These are phyloP conservation scores for Phaffomyces antillensis DNA, from an alignment of 805 yeast genomes.

Conservation along the genomic window DNA sequence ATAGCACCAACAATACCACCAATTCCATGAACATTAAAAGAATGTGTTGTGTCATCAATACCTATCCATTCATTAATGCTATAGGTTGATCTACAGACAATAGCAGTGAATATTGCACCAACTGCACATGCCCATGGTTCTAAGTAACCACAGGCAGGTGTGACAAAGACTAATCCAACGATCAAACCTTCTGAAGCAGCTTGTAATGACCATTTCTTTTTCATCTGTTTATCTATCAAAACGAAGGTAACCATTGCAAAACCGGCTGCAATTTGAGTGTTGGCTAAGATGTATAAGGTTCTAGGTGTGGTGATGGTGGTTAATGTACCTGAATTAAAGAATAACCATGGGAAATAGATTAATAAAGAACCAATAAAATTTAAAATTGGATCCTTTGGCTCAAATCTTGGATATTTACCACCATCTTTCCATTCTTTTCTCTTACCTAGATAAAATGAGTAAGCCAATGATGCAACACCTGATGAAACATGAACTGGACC, in stretches of 20 bases:
- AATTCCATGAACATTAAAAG: slow-evolving; percentile 93
- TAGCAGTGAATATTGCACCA: slow-evolving; percentile 72
- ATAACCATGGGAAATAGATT: slow-evolving; percentile 93
- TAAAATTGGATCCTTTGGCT: slow-evolving; percentile 90
- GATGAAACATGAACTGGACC: slow-evolving; percentile 94
- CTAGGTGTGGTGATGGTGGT: slow-evolving; percentile 75
- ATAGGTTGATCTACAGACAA: slow-evolving; percentile 81
- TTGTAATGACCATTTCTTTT: slow-evolving; percentile 84
- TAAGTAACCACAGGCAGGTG: slow-evolving; percentile 88
- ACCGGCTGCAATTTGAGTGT: slow-evolving; percentile 83
- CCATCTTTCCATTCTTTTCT: slow-evolving; percentile 42
- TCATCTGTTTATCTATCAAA: slow-evolving; percentile 74
- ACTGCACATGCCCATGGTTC: slow-evolving; percentile 89
- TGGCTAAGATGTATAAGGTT: slow-evolving; percentile 84
- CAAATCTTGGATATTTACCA: slow-evolving; percentile 50
- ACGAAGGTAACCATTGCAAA: slow-evolving; percentile 89
- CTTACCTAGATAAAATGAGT: slow-evolving; percentile 72
- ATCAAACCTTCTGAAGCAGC: slow-evolving; percentile 92
- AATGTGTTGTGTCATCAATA: slow-evolving; percentile 89
- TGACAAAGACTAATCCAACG: slow-evolving; percentile 96
- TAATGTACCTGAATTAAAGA: slow-evolving; percentile 82
- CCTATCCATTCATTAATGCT: slow-evolving; percentile 68
- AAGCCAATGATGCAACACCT: slow-evolving; percentile 86
- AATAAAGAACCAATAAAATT: slow-evolving; percentile 81
- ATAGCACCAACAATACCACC: slow-evolving; percentile 89